phyloP scores from a whole-genome alignment of 805 yeast genomes.

The Starmerella apicola region DNA sequence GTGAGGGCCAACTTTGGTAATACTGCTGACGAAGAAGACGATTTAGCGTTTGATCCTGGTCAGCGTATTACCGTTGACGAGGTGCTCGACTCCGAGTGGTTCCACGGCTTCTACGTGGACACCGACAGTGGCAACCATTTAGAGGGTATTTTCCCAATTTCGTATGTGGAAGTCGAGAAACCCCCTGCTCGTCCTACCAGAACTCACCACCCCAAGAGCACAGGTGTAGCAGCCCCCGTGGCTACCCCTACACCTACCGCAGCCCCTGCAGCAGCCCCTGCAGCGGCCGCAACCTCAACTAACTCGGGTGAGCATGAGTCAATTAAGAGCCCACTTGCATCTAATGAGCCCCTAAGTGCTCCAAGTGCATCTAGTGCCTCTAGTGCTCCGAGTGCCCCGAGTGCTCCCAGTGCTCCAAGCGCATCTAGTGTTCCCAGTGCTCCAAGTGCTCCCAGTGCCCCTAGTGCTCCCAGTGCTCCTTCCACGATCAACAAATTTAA shows the following conservation, averaged over 20 bases:
- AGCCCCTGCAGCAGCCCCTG: constrained; percentile 19
- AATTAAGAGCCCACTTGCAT: too few relatives aligned
- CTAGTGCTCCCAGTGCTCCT: neutral
- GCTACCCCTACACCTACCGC: neutral
- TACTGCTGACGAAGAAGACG: constrained; percentile 66
- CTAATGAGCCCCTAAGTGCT: neutral
- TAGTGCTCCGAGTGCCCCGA: constrained; percentile 3
- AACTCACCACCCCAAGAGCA: constrained; percentile 10
- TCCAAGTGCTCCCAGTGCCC: neutral
- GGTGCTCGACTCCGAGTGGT: constrained; percentile 90
- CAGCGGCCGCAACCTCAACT: constrained; percentile 17
- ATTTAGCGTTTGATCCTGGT: constrained; percentile 55
- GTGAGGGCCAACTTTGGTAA: constrained; percentile 61
- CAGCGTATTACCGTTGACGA: constrained; percentile 62
- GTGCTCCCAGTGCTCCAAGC: neutral
- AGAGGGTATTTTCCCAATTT: constrained; percentile 77
- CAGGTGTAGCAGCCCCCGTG: neutral
- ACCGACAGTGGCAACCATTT: constrained; percentile 31
- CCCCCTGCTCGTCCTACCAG: constrained; percentile 14
- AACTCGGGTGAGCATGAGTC: too few relatives aligned
- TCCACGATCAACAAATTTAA: neutral
- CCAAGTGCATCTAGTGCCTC: constrained; percentile 4
- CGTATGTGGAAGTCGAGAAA: constrained; percentile 49
- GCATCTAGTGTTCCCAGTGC: neutral
- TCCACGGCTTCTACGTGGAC: constrained; percentile 48